Evolutionary conservation across 2,329 filamentous ascomycete species (phyloP).

Genomic region (Venturia oleaginea): DNA sequence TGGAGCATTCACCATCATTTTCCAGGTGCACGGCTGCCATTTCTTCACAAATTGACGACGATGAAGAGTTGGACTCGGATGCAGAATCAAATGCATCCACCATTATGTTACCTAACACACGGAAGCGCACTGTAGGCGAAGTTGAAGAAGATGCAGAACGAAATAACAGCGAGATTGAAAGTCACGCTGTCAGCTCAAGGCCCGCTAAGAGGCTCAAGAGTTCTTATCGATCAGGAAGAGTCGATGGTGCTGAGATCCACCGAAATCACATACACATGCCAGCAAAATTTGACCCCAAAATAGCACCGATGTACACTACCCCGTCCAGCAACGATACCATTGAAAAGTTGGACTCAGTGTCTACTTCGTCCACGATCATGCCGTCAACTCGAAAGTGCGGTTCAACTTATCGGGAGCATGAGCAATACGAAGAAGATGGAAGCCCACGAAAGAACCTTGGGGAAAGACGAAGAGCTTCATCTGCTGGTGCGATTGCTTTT

Average conservation of each 20-base stretch:
- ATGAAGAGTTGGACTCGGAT: neutral
- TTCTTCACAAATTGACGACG: neutral
- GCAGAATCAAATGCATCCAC: neutral
- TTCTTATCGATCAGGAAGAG: neutral
- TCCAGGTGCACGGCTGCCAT: neutral
- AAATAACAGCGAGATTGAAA: neutral
- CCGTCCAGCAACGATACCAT: neutral
- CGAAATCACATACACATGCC: neutral
- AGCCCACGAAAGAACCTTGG: neutral
- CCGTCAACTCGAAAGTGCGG: neutral
- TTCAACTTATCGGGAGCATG: neutral
- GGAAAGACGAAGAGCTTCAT: neutral
- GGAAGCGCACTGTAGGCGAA: neutral
- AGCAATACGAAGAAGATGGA: too few relatives aligned
- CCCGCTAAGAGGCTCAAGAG: neutral
- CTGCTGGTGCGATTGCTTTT: neutral
- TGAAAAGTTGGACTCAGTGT: neutral
- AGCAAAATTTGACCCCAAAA: neutral
- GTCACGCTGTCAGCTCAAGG: neutral
- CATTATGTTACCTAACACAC: neutral
- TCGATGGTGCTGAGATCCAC: neutral
- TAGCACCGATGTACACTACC: neutral
- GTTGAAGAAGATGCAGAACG: neutral
- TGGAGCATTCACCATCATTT: neutral
- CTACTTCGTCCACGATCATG: neutral